Evolutionary conservation across 1,139 yeast genomes (phyloP), one percentile per base, ranked within the genome.

Genomic region (Pichia sp.): DNA sequence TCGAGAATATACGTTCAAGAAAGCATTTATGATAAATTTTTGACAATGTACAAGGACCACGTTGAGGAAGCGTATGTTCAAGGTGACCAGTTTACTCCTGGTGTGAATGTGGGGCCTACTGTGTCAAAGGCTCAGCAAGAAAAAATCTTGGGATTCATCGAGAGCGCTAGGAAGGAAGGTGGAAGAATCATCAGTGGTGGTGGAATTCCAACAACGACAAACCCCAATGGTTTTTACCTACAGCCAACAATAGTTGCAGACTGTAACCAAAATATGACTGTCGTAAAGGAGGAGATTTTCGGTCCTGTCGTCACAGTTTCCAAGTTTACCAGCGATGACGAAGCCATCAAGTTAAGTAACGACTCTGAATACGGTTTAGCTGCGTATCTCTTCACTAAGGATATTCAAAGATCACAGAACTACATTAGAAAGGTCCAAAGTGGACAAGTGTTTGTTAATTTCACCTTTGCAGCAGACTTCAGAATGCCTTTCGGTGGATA

Each of bases 21-120:
- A 12, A 39, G 47, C 13, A 49, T 57, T 29, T 54, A 58, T 37
- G 59, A 59, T 47, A 63, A 69, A 49, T 71, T 78, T 40, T 50
- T 77, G 29, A 58, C 56, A 11, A 63, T 62, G 42, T 76, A 75
- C 49, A 69, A 64, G 48, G 53, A 58, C 18, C 68, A 72, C 41
- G 67, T 72, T 28, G 64, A 64, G 41, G 54, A 59, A 30, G 66
- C 59, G n/a, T 77, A 74, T 63, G 61, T 59, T 25, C 77, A 77
- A 57, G 85, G 83, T 29, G 63, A 66, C 39, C 72, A 77, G 50
- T 79, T 75, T 52, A 70, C 66, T 24, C 56, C 62, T 12, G 62
- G 66, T 4, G 74, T 78, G 28, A 72, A 75, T 31, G 73, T 84
- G 25, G 95, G 95, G 0, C 95, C 95, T 11, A 81, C 83, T 46